A percentile compares a stretch with the other conserved stretches of the same genome.
Evolutionary conservation across 2,329 filamentous ascomycete genomes (phyloP).

Genomic region (Penicillium sp.): DNA sequence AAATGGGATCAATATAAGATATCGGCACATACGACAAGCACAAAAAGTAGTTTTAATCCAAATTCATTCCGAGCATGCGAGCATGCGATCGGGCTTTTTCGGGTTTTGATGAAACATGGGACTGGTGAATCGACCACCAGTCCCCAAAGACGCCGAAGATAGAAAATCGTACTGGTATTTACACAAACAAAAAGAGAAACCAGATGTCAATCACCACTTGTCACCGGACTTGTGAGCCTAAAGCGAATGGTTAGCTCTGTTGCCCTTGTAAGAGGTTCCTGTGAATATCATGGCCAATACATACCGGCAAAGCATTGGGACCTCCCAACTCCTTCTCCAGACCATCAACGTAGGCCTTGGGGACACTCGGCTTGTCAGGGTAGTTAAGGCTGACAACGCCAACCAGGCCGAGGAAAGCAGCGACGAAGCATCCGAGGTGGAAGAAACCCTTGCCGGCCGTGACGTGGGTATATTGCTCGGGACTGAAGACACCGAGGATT

Average conservation of each 20-base stretch:
- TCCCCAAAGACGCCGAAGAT: constrained; percentile 32
- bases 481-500: constrained; percentile 81
- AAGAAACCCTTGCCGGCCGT: constrained; percentile 67
- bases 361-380: constrained; percentile 67
- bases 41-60: constrained; percentile 1
- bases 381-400: constrained; percentile 68
- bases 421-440: constrained; percentile 67
- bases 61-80: constrained; percentile 13
- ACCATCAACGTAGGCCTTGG: constrained; percentile 67
- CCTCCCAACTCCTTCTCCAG: constrained; percentile 74
- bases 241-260: constrained; percentile 12
- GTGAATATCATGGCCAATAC: constrained; percentile 33
- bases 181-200: constrained; percentile 35
- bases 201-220: constrained; percentile 33
- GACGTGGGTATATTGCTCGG: constrained; percentile 84
- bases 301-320: constrained; percentile 62
- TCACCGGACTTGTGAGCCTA: constrained; percentile 42
- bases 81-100: constrained; percentile 15
- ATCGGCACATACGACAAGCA: not conserved
- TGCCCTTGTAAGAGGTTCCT: not conserved
- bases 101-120: constrained; percentile 14
- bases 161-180: constrained; percentile 40
- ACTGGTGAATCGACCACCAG: constrained; percentile 21
- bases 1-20: not conserved
- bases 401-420: constrained; percentile 61